Conservation (phyloP, 1,284 basidiomycete species). For the Melampsora americana region DNA sequence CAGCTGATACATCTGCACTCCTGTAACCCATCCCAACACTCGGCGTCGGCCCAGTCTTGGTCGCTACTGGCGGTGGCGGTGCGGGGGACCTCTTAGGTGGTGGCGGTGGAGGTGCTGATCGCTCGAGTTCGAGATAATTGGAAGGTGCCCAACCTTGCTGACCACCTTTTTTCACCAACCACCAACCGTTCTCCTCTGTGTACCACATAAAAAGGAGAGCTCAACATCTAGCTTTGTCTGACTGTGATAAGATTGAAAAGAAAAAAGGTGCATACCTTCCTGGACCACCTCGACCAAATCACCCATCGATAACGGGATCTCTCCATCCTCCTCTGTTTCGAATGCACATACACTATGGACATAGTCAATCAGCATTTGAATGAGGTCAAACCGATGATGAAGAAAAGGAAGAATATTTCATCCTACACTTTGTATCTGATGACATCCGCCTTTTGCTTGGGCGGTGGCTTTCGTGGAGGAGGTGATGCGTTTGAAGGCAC, state of each 20-base stretch:
- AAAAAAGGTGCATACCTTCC: conserved; percentile 62
- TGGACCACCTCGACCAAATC: conserved; percentile 87
- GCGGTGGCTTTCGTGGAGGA: conserved; percentile 34
- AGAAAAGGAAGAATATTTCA: neutral
- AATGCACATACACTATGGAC: conserved; percentile 68
- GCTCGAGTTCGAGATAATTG: conserved; percentile 64
- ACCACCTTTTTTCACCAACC: conserved; percentile 83
- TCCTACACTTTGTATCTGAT: conserved; percentile 21
- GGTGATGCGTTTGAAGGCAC: conserved; percentile 39
- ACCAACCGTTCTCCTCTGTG: conserved; percentile 64
- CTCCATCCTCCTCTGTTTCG: conserved; percentile 76
- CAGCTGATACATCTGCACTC: conserved; percentile 52
- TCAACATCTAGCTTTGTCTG: conserved; percentile 46
- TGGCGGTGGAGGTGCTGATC: conserved; percentile 62
- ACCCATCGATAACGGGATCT: conserved; percentile 84
- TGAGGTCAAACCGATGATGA: neutral
- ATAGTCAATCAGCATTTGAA: neutral
- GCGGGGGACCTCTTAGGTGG: conserved; percentile 56
- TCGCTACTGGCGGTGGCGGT: conserved; percentile 51
- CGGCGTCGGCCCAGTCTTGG: conserved; percentile 55
- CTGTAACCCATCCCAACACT: conserved; percentile 46
- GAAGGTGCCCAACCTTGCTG: conserved; percentile 91
- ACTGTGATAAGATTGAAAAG: neutral
- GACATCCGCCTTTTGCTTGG: conserved; percentile 51
- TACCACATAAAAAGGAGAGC: conserved; percentile 26